Conservation (phyloP, 306 rosid genomes). For the Trifolium subterraneum region DNA sequence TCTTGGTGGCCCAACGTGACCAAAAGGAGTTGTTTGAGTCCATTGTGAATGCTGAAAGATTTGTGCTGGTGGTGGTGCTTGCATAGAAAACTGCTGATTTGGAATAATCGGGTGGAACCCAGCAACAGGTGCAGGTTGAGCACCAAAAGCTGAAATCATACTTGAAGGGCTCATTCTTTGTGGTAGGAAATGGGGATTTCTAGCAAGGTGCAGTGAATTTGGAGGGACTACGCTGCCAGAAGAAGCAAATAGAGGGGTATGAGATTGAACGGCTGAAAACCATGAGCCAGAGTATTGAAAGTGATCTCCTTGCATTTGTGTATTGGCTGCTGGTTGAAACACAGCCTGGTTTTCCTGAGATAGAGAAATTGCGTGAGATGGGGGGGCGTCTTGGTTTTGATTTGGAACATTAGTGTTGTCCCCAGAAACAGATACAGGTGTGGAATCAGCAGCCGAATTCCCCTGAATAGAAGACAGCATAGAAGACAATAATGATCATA, state of each 20-base stretch:
- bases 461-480: constrained; percentile 59
- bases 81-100: constrained; percentile 52
- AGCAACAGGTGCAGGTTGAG: constrained; percentile 52
- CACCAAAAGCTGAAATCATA: constrained; percentile 55
- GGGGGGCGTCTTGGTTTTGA: constrained; percentile 47
- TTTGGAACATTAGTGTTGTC: constrained; percentile 43
- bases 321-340: constrained; percentile 50
- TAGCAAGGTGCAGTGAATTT: constrained; percentile 56
- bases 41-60: constrained; percentile 55
- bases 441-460: constrained; percentile 61
- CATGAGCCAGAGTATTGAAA: constrained; percentile 63
- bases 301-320: constrained; percentile 56
- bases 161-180: constrained; percentile 56
- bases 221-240: constrained; percentile 49
- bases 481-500: constrained; percentile 34
- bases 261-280: constrained; percentile 59
- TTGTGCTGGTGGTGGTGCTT: constrained; percentile 53
- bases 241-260: constrained; percentile 47
- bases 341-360: constrained; percentile 51
- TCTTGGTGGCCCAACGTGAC: constrained; percentile 60
- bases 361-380: constrained; percentile 45
- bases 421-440: constrained; percentile 54
- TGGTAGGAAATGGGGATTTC: constrained; percentile 50
- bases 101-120: constrained; percentile 58
- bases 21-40: constrained; percentile 49